Percentiles rank a stretch among this genome's conserved stretches.
These are phyloP conservation scores for Cyclostephanos invisitatus DNA, from an alignment of 108 stramenopile species.

Conservation along the genomic window DNA sequence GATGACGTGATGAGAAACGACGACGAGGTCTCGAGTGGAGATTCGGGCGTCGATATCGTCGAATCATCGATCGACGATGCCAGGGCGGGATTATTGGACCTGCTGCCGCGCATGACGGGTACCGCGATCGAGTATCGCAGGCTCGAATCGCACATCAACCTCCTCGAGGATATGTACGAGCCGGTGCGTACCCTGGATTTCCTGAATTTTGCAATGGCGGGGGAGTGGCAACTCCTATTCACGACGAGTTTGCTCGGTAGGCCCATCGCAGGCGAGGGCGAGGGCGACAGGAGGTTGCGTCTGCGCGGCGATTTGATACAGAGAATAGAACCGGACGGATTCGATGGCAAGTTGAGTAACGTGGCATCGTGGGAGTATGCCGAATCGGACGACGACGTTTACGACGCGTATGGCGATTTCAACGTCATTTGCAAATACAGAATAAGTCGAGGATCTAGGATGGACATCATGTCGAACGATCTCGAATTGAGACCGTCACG, in stretches of 20 bases:
- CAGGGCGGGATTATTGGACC: conserved; percentile 49
- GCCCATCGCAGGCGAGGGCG: no score
- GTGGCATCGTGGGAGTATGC: conserved; percentile 61
- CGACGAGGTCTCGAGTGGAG: no score
- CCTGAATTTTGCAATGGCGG: conserved; percentile 65
- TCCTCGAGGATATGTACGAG: conserved; percentile 59
- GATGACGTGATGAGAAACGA: no score
- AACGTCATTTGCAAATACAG: conserved; percentile 53
- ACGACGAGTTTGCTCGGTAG: conserved; percentile 59
- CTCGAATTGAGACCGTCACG: conserved; percentile 47
- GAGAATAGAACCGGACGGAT: conserved; percentile 46
- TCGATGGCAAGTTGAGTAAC: conserved; percentile 59
- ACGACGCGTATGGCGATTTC: conserved; percentile 61
- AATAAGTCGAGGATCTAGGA: conserved; percentile 74
- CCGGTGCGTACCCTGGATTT: conserved; percentile 75
- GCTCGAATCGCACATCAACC: conserved; percentile 71
- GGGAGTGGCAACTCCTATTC: conserved; percentile 81
- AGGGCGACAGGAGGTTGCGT: conserved; percentile 47
- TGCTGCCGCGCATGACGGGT: conserved; percentile 79
- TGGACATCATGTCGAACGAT: conserved; percentile 51
- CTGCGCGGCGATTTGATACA: conserved; percentile 45
- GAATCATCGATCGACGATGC: conserved; percentile 42
- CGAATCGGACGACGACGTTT: conserved; percentile 43
- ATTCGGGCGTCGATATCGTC: no score
- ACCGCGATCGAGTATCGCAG: conserved; percentile 56